Percentiles rank a stretch among this genome's conserved stretches.
Evolutionary conservation across 768 basidiomycete genomes (phyloP).

Genomic region (Cystobasidium onofrii): DNA sequence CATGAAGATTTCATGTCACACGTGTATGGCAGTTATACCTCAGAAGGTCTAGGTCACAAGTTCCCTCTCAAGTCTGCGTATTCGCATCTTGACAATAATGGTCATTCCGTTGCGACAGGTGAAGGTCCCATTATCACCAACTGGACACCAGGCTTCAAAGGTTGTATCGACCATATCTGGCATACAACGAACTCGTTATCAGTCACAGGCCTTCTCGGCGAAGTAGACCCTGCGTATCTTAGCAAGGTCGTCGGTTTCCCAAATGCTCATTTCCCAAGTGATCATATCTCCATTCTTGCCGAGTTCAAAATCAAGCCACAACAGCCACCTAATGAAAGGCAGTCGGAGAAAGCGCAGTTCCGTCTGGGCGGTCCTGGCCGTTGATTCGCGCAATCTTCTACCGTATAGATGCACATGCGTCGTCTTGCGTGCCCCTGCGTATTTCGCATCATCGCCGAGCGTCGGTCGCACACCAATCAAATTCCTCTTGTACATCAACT

Average conservation of each 20-base stretch:
- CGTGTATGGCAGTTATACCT: slow-evolving; percentile 84
- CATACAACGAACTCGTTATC: slow-evolving; percentile 65
- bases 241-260: slow-evolving; percentile 93
- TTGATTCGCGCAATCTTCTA: not conserved
- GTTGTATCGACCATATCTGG: slow-evolving; percentile 89
- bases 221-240: slow-evolving; percentile 74
- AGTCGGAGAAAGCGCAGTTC: slow-evolving; percentile 1
- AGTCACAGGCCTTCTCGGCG: slow-evolving; percentile 75
- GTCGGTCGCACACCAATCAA: too few relatives aligned
- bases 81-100: slow-evolving; percentile 48
- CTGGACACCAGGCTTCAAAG: slow-evolving; percentile 76
- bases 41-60: slow-evolving; percentile 71
- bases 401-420: too few relatives aligned
- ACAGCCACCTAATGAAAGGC: not conserved
- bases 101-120: slow-evolving; percentile 34
- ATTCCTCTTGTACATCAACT: too few relatives aligned
- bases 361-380: not conserved
- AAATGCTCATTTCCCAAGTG: slow-evolving; percentile 51
- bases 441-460: too few relatives aligned
- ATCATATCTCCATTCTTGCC: slow-evolving; percentile 39
- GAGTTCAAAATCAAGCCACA: slow-evolving; percentile 36
- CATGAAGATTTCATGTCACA: slow-evolving; percentile 91
- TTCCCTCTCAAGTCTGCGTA: slow-evolving; percentile 80
- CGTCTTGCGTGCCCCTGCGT: too few relatives aligned
- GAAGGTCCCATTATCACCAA: slow-evolving; percentile 70